A percentile compares a stretch with the other conserved stretches of the same genome.
phyloP scores from a whole-genome alignment of 2,329 filamentous ascomycete species.

The Sporothrix euskadiensis region DNA sequence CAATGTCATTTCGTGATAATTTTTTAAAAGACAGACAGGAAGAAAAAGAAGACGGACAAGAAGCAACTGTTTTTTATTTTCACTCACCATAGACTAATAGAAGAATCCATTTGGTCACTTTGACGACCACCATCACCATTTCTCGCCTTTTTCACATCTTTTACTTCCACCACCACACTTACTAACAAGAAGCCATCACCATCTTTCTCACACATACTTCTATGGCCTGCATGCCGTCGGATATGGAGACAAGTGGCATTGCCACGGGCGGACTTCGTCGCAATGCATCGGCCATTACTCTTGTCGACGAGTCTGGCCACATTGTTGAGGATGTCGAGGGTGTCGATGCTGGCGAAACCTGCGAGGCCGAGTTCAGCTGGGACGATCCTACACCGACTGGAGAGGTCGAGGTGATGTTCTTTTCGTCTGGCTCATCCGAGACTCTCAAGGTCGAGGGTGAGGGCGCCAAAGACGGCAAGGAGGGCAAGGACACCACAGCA shows the following conservation, averaged over 20 bases:
- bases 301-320: slow-evolving; percentile 23
- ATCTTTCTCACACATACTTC: neutral
- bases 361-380: neutral
- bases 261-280: neutral
- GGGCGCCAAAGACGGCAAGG: neutral
- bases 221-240: neutral
- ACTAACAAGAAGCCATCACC: slow-evolving; percentile 14
- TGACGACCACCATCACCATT: slow-evolving; percentile 10
- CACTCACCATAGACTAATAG: slow-evolving; percentile 10
- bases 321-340: slow-evolving; percentile 2
- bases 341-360: neutral
- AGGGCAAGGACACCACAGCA: neutral
- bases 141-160: neutral
- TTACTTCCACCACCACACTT: neutral
- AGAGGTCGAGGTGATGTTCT: slow-evolving; percentile 2
- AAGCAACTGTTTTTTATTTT: slow-evolving; percentile 10
- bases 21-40: neutral
- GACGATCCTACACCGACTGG: neutral
- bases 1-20: neutral
- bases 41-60: neutral
- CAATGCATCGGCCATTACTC: slow-evolving; percentile 26
- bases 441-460: neutral
- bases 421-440: neutral
- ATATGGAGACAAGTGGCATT: neutral
- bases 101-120: slow-evolving; percentile 1